Evolutionary conservation across 768 basidiomycete genomes (phyloP), one percentile per base, ranked within the genome.

Genomic region (Cantharellus cinnabarinus): DNA sequence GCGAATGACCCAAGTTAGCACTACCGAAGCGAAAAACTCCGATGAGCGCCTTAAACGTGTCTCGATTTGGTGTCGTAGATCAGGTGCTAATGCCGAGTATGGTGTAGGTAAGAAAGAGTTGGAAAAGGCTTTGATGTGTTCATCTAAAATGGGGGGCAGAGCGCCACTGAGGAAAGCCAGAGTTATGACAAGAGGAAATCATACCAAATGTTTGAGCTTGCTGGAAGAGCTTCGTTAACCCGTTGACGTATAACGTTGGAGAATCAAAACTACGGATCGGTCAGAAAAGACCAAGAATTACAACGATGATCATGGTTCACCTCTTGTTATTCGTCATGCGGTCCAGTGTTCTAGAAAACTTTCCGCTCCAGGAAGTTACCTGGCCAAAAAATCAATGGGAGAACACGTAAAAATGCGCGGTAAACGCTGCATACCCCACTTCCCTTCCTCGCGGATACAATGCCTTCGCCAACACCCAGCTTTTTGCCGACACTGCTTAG

Each of bases 1-100:
- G 58, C 82, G 81, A 65, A 94, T 81, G 65, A 94, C 88, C 68
- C 94, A 91, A 15, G 85, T 85, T 62, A 90, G 75, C 58, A 94
- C 79, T 62, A 91, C 88, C 58, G 77, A 85, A 35, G 85, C 85
- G 65, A 93, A 94, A 68, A 94, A 94, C 66, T 93, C 87, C n/a
- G 87, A 89, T 41, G 80, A 77, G 62, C 84, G 82, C 67, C 79
- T 81, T 60, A 94, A 77, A 68, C 81, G 83, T 65, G 76, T 73
- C 67, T 91, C 88, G 60, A 83, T 76, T 5, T 79, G 76, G 48
- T 66, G 64, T 58, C 82, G 80, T 62, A 83, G 67, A 60, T 88
- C 81, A 50, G 68, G 53, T 3, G 86, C 77, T 64, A 91, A 80
- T 20, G 79, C 77, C 41, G 76, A 76, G 67, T 93, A 91, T 42